A percentile compares a stretch with the other conserved stretches of the same genome.
These are phyloP conservation scores for Botrytis fabae DNA, from an alignment of 2,329 filamentous ascomycete species.

Conservation along the genomic window DNA sequence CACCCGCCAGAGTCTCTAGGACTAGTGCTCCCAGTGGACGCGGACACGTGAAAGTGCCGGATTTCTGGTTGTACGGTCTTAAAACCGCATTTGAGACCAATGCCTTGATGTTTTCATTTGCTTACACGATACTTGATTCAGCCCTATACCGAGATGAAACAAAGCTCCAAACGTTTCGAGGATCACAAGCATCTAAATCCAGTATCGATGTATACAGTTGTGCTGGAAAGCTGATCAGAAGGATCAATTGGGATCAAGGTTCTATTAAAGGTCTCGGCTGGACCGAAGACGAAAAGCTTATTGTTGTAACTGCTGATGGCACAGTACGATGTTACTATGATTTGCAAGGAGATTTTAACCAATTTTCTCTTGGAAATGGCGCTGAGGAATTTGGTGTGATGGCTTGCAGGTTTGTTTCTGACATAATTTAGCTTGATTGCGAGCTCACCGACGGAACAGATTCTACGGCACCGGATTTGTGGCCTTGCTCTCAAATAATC, in stretches of 20 bases:
- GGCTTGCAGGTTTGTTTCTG: constrained; percentile 62
- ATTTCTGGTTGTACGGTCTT: neutral
- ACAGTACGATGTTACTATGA: constrained; percentile 85
- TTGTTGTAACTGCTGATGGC: constrained; percentile 86
- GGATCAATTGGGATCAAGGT: constrained; percentile 89
- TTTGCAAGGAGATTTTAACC: constrained; percentile 90
- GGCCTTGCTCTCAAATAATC: constrained; percentile 84
- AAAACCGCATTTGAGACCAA: neutral
- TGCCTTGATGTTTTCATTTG: neutral
- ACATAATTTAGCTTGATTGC: neutral
- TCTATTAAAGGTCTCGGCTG: constrained; percentile 86
- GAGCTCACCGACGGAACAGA: constrained; percentile 25
- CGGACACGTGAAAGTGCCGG: neutral
- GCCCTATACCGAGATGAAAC: constrained; percentile 86
- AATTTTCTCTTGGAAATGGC: constrained; percentile 87
- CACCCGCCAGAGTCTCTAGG: neutral
- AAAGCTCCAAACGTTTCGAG: constrained; percentile 78
- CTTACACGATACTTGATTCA: constrained; percentile 44
- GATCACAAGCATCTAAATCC: constrained; percentile 69
- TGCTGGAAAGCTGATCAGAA: constrained; percentile 82
- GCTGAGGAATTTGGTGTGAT: constrained; percentile 85
- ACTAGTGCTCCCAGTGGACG: neutral
- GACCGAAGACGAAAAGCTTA: constrained; percentile 91
- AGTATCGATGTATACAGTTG: constrained; percentile 94
- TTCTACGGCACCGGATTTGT: constrained; percentile 96